These are phyloP conservation scores for Hippophae rhamnoides DNA, from an alignment of 306 rosid genomes.

Conservation along the genomic window DNA sequence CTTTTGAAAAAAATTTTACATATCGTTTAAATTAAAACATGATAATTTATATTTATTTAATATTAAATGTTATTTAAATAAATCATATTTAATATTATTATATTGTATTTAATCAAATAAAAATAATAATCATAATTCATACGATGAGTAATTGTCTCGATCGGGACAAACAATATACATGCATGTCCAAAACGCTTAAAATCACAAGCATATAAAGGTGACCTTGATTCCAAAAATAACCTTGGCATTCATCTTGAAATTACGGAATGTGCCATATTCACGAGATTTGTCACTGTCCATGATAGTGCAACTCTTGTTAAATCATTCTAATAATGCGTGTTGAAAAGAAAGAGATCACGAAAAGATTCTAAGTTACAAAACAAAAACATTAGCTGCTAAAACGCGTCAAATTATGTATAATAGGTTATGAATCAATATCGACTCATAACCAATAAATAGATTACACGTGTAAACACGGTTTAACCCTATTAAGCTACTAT, in stretches of 20 bases:
- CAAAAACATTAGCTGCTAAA: constrained; percentile 40
- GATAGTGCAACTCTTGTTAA: constrained; percentile 16
- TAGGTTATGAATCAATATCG: constrained; percentile 2
- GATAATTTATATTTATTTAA: no score
- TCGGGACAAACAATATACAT: background rate
- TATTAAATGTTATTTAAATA: no score
- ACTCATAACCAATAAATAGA: background rate
- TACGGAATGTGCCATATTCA: constrained; percentile 47
- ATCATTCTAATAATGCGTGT: constrained; percentile 35
- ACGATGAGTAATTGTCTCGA: no score
- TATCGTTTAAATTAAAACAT: no score
- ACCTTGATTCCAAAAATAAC: constrained; percentile 7
- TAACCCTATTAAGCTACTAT: background rate
- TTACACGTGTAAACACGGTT: constrained; percentile 23
- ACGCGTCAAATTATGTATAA: constrained; percentile 40
- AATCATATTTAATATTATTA: no score
- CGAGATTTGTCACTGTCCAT: constrained; percentile 74
- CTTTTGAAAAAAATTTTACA: no score
- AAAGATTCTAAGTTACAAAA: constrained; percentile 38
- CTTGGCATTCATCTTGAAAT: constrained; percentile 3
- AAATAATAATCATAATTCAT: no score
- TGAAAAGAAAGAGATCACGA: constrained; percentile 40
- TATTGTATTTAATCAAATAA: no score
- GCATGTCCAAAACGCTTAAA: background rate
- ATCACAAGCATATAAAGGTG: background rate